A percentile compares a stretch with the other conserved stretches of the same genome.
Evolutionary conservation across 2,329 filamentous ascomycete species (phyloP).

Genomic region (Biscogniauxia mediterranea): DNA sequence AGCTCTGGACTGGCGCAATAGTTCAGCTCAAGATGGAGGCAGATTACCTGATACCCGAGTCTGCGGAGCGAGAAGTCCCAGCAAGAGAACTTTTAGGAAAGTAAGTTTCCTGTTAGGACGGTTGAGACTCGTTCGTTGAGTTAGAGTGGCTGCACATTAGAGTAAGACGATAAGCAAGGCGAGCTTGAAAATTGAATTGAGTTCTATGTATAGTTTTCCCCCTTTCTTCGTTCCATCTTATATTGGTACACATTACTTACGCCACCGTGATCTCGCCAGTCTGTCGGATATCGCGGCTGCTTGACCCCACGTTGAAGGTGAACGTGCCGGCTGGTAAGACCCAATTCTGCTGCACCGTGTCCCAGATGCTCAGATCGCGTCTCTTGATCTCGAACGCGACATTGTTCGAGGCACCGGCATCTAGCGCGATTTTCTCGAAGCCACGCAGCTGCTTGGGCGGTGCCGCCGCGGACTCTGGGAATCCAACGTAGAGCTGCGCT

Average conservation of each 20-base stretch:
- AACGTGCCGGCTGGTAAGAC: conserved; percentile 34
- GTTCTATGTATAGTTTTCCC: background rate
- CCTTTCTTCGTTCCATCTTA: background rate
- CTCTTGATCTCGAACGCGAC: conserved; percentile 54
- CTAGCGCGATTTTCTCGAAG: conserved; percentile 58
- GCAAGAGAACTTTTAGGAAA: no score
- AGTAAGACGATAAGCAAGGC: no score
- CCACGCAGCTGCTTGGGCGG: conserved; percentile 56
- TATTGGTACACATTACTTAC: conserved; percentile 6
- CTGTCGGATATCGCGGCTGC: conserved; percentile 45
- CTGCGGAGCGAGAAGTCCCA: no score
- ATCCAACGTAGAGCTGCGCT: conserved; percentile 57
- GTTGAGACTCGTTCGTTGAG: no score
- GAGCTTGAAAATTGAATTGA: background rate
- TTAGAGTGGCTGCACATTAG: no score
- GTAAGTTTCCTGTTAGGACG: no score
- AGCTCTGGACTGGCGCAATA: no score
- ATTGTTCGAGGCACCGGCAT: conserved; percentile 43
- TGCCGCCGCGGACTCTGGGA: conserved; percentile 39
- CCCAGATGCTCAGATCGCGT: conserved; percentile 65
- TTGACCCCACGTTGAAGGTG: conserved; percentile 43
- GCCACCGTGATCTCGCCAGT: conserved; percentile 33
- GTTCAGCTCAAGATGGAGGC: no score
- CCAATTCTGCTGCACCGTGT: conserved; percentile 60
- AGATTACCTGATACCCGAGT: no score